Base-by-base conservation (phyloP, 2,329 filamentous ascomycete species). In the Penicillium sp. region DNA sequence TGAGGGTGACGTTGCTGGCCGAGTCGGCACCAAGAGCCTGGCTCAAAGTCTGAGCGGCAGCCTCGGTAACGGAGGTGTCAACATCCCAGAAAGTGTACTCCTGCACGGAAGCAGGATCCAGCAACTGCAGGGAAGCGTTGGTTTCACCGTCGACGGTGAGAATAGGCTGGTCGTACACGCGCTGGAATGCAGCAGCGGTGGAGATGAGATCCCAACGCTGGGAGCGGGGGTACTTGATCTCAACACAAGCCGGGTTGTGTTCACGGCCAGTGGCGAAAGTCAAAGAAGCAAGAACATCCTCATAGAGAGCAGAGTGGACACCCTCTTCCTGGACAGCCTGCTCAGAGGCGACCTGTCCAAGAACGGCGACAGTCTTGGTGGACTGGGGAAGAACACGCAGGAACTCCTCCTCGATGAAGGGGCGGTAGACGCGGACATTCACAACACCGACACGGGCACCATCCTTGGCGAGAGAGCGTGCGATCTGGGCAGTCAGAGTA, bases 31-130 rank as follows among this genome's bases (percentile, higher is more conserved):
- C 83, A 37, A 89, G 75, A 9, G 86, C 79, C 69, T 86, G 81
- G 41, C 82, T 84, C 49, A 89, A 71, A 46, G 78, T 84, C 23
- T 84, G 77, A 12, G 91, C 88, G 1, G 91, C 87, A 58, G 81
- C 80, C 51, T 83, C 81, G 51, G 88, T 84, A 1, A 81, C 77
- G 29, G 92, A 92, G 73, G 87, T 84, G 70, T 96, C 93, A 41
- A 90, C 73, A 66, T 97, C 90, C 92, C 93, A 97, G 83, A 99
- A 97, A 13, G 88, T 88, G 79, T 94, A 97, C 76, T 97, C 90
- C 74, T 90, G 84, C 21, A 87, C 86, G 21, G 76, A 73, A n/a
- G 79, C 72, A 23, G 73, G 67, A 62, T 86, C 82, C n/a, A 83
- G 69, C 21, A 84, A 74, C 64, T 85, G 80, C 54, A 87, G 75